Conservation (phyloP, 1,284 basidiomycete species). For the Somion occarium region DNA sequence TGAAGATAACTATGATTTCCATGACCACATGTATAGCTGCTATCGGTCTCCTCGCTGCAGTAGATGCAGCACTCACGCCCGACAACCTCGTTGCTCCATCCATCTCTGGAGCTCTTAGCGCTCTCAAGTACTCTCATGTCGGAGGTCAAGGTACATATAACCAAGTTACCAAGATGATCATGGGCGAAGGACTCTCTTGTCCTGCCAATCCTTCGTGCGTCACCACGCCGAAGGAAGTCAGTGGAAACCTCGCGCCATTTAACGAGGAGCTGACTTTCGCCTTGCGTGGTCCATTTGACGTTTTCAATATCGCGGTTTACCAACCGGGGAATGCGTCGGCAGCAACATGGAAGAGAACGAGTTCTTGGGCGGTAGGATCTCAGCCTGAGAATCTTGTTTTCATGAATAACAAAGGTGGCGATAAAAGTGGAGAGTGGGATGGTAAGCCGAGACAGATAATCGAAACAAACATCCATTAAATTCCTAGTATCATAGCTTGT, state of each 20-base stretch:
- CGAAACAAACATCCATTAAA: neutral
- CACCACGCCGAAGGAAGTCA: slow-evolving; percentile 18
- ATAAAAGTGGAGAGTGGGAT: slow-evolving; percentile 23
- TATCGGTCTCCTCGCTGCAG: too few species aligned
- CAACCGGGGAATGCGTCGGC: slow-evolving; percentile 19
- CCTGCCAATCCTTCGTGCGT: slow-evolving; percentile 22
- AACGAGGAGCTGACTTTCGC: slow-evolving; percentile 27
- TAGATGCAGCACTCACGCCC: too few species aligned
- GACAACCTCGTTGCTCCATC: too few species aligned
- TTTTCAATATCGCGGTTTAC: slow-evolving; percentile 28
- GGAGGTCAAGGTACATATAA: slow-evolving; percentile 25
- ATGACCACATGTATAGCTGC: too few species aligned
- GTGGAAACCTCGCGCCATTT: slow-evolving; percentile 28
- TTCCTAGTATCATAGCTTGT: slow-evolving; percentile 17
- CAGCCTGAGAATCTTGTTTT: slow-evolving; percentile 25
- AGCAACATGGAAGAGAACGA: slow-evolving; percentile 22
- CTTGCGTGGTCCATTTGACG: slow-evolving; percentile 27
- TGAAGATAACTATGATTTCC: too few species aligned
- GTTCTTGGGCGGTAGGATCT: slow-evolving; percentile 20
- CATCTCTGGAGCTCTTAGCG: slow-evolving; percentile 24
- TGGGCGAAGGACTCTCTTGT: slow-evolving; percentile 25
- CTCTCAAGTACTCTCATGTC: slow-evolving; percentile 27
- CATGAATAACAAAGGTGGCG: slow-evolving; percentile 29
- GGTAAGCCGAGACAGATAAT: slow-evolving; percentile 14
- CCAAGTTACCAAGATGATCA: slow-evolving; percentile 26